A percentile compares a stretch with the other conserved stretches of the same genome.
Conservation (phyloP, 129 eudicot genomes). For the Saussurea involucrata region DNA sequence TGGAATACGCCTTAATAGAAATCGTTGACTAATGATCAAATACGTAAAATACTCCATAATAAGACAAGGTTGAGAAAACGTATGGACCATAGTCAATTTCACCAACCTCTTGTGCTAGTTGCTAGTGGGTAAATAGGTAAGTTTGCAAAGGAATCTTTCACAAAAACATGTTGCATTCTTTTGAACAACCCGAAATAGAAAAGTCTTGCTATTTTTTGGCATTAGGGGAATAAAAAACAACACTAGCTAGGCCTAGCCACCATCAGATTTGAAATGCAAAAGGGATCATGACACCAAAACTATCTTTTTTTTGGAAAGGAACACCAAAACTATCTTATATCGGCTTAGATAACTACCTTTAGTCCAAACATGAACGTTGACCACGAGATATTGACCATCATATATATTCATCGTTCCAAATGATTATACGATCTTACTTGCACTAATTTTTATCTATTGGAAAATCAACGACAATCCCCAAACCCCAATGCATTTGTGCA, state of each 20-base stretch:
- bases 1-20: background rate
- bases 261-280: background rate
- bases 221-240: background rate
- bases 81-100: background rate
- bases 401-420: background rate
- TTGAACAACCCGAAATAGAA: background rate
- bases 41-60: background rate
- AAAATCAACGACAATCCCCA: background rate
- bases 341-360: background rate
- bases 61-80: background rate
- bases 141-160: background rate
- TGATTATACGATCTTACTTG: background rate
- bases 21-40: conserved; percentile 1
- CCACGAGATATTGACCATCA: background rate
- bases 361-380: background rate
- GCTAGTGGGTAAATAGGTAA: background rate
- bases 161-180: background rate
- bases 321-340: background rate
- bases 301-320: too few relatives aligned
- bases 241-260: background rate
- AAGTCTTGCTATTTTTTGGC: background rate
- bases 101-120: background rate
- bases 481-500: background rate
- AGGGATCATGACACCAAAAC: background rate
- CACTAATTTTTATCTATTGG: background rate